phyloP scores from a whole-genome alignment of 495 filamentous ascomycete genomes.

The Hyaloscypha finlandica region DNA sequence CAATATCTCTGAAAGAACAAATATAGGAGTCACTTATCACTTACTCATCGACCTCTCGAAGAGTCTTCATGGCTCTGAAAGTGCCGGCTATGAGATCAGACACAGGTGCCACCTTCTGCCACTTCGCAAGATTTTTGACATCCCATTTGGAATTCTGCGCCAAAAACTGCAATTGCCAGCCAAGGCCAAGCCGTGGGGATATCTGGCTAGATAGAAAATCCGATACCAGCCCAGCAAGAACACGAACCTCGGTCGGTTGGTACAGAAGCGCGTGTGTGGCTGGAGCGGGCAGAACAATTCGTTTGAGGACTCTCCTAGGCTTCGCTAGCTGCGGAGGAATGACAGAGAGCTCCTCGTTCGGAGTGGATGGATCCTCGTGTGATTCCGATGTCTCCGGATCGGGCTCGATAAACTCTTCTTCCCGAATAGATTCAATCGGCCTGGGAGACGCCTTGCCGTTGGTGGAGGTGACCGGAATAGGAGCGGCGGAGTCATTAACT shows the following conservation, averaged over 20 bases:
- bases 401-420: slow-evolving; percentile 35
- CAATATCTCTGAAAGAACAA: not conserved
- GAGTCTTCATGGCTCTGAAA: slow-evolving; percentile 86
- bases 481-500: slow-evolving; percentile 50
- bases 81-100: slow-evolving; percentile 72
- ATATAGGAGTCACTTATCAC: not conserved
- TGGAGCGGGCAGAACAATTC: slow-evolving; percentile 70
- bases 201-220: slow-evolving; percentile 76
- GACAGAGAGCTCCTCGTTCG: slow-evolving; percentile 35
- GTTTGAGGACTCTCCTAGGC: slow-evolving; percentile 62
- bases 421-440: slow-evolving; percentile 36
- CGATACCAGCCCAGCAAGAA: slow-evolving; percentile 77
- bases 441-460: slow-evolving; percentile 29
- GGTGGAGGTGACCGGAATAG: slow-evolving; percentile 39
- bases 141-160: slow-evolving; percentile 94
- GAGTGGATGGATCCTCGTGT: slow-evolving; percentile 50
- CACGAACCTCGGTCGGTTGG: slow-evolving; percentile 71
- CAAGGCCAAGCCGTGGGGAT: slow-evolving; percentile 74
- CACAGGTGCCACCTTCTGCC: slow-evolving; percentile 76
- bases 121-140: slow-evolving; percentile 94
- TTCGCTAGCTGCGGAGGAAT: slow-evolving; percentile 44
- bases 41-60: slow-evolving; percentile 78
- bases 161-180: slow-evolving; percentile 88
- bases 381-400: slow-evolving; percentile 32
- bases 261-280: slow-evolving; percentile 87